A percentile compares a stretch with the other conserved stretches of the same genome.
phyloP scores from a whole-genome alignment of 1,284 basidiomycete genomes.

The Sporisorium sorghi region DNA sequence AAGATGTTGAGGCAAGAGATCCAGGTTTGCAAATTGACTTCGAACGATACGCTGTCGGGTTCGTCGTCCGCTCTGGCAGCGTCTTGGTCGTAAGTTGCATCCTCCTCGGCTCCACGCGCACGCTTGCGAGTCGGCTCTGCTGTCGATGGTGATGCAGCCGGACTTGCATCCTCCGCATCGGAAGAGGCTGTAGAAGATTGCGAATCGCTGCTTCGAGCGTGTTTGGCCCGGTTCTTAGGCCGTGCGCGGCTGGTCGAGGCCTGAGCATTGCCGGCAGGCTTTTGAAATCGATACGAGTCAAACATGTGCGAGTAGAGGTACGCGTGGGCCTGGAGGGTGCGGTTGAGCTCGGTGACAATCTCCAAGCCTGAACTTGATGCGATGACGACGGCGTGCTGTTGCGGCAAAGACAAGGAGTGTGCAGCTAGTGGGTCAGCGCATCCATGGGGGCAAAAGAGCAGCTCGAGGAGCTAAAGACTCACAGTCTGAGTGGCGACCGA shows the following conservation, averaged over 20 bases:
- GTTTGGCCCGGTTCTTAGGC: slow-evolving; percentile 19
- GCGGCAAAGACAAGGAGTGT: not conserved
- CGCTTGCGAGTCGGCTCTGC: not conserved
- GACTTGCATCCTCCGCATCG: not conserved
- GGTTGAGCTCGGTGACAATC: slow-evolving; percentile 87
- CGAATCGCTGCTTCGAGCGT: not conserved
- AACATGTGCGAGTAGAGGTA: slow-evolving; percentile 84
- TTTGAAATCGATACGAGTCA: slow-evolving; percentile 78
- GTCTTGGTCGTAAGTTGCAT: not conserved
- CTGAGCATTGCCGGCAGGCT: slow-evolving; percentile 49
- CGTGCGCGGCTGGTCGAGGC: not conserved
- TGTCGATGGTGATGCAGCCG: not conserved
- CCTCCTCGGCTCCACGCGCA: slow-evolving; percentile 16
- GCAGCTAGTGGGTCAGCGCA: not conserved
- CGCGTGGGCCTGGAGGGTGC: slow-evolving; percentile 83
- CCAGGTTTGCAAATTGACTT: slow-evolving; percentile 82
- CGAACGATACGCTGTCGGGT: slow-evolving; percentile 74
- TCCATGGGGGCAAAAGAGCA: not conserved
- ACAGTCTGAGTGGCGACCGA: slow-evolving; percentile 43
- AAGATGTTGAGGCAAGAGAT: slow-evolving; percentile 92
- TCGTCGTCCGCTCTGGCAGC: slow-evolving; percentile 48
- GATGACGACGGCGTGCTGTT: slow-evolving; percentile 76
- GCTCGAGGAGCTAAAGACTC: not conserved
- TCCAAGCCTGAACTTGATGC: slow-evolving; percentile 79
- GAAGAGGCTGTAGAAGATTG: slow-evolving; percentile 10